Evolutionary conservation across 2,329 filamentous ascomycete genomes (phyloP), one percentile per base, ranked within the genome.

Genomic region (Paramyrothecium sp.): DNA sequence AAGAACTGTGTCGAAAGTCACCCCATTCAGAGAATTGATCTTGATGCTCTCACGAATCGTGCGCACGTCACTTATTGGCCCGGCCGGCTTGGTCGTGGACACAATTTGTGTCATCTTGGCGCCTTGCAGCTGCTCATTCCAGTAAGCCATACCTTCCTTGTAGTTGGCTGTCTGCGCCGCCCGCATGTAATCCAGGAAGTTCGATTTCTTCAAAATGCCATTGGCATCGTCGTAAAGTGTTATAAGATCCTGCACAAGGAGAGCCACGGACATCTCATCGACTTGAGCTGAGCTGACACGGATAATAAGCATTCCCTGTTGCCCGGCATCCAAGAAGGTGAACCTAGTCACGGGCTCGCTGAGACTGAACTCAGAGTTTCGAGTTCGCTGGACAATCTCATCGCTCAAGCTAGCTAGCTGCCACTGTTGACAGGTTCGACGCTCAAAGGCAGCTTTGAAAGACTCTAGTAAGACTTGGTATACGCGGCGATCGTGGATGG

Each of bases 1-100:
- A 34, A 86, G 72, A 3, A 86, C 75, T 0, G 80, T 78, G 57
- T 82, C 79, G 41, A 81, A 80, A 0, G 75, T 73, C 57, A 83
- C 74, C 10, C 75, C 77, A 3, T 81, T 69, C 3, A 80, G 65
- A 11, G 76, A 73, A 7, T 73, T 74, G 1, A 80, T 65, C 1
- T 75, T 62, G 19, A 79, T 72, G 20, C 72, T 73, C 55, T 77
- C 72, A 3, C 66, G 67, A 10, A 82, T 57, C 1, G 74, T 78
- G 58, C 72, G 76, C 55, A 73, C 70, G 51, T 72, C 74, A 16
- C 67, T 69, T 8, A 69, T 75, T 30, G 75, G 71, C 49, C 67
- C 69, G 20, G 67, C 72, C 3, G 75, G 83, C 52, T 71, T 78
- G 22, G 66, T 67, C 55, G 76, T 78, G 10, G 71, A 70, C 23